These are phyloP conservation scores for Trichothecium roseum DNA, from an alignment of 2,329 filamentous ascomycete genomes.

Conservation along the genomic window DNA sequence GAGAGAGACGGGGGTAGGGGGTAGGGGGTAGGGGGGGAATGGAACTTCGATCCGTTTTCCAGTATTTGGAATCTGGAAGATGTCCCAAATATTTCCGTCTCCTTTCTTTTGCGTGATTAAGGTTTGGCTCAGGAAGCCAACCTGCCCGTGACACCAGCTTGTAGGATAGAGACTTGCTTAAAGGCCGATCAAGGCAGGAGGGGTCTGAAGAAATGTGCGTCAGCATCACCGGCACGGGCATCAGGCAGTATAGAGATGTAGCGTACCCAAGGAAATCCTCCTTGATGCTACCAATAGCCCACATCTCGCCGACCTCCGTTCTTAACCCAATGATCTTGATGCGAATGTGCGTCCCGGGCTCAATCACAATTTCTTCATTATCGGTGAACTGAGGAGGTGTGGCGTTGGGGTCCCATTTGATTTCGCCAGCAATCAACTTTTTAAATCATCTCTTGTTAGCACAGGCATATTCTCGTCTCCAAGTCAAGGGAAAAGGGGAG, in stretches of 20 bases:
- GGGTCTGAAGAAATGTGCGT: slow-evolving; percentile 2
- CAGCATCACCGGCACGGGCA: not conserved
- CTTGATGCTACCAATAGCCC: slow-evolving; percentile 95
- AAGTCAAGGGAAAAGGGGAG: not conserved
- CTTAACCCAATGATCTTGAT: slow-evolving; percentile 91
- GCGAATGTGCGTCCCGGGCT: slow-evolving; percentile 85
- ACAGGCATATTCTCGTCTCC: not conserved
- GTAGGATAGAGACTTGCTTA: not conserved
- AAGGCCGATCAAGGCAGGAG: not conserved
- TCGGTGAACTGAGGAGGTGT: slow-evolving; percentile 96
- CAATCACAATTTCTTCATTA: slow-evolving; percentile 86
- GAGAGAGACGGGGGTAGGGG: not conserved
- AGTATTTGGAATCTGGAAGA: not conserved
- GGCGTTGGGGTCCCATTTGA: slow-evolving; percentile 91
- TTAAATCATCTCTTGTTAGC: slow-evolving; percentile 1
- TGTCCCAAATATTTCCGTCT: slow-evolving; percentile 3
- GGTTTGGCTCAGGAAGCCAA: too few species aligned
- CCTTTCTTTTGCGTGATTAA: slow-evolving; percentile 10
- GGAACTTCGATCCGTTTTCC: not conserved
- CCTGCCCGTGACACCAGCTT: slow-evolving; percentile 15
- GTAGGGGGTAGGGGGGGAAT: too few species aligned
- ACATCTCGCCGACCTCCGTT: slow-evolving; percentile 90
- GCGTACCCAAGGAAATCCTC: slow-evolving; percentile 61
- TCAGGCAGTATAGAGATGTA: not conserved
- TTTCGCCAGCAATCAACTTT: slow-evolving; percentile 81